These are phyloP conservation scores for Spongospora subterranea DNA, from an alignment of 208 protist species.

Conservation along the genomic window DNA sequence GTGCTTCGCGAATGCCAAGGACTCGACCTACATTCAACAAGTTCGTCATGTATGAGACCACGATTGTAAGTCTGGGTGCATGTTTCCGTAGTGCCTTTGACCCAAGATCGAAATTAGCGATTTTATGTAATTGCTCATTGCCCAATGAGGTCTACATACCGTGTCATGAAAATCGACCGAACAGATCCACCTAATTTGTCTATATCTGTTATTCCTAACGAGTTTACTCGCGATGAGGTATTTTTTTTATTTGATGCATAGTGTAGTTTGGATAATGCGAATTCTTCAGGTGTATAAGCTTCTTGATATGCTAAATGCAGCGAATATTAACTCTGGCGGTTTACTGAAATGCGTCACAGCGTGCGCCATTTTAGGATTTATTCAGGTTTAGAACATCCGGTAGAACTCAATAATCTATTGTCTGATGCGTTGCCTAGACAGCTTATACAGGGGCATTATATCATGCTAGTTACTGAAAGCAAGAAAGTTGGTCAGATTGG, in stretches of 20 bases:
- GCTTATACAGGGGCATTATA: slow-evolving; percentile 68
- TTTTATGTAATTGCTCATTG: slow-evolving; percentile 26
- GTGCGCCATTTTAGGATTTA: slow-evolving; percentile 60
- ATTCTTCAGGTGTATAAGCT: background rate
- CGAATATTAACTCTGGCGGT: slow-evolving; percentile 52
- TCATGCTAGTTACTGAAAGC: slow-evolving; percentile 59
- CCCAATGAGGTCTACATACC: slow-evolving; percentile 3
- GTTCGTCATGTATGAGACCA: slow-evolving; percentile 43
- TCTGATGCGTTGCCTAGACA: background rate
- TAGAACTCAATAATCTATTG: background rate
- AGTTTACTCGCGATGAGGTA: slow-evolving; percentile 56
- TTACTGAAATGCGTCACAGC: slow-evolving; percentile 30
- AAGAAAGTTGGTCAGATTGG: slow-evolving; percentile 61
- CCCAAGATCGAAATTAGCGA: background rate
- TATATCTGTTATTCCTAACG: slow-evolving; percentile 3
- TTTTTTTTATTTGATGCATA: background rate
- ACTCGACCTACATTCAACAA: background rate
- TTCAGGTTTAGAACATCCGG: background rate
- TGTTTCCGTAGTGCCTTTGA: background rate
- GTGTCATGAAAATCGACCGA: slow-evolving; percentile 64
- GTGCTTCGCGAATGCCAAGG: background rate
- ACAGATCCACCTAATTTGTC: background rate
- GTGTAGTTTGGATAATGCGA: background rate
- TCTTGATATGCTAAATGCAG: slow-evolving; percentile 18
- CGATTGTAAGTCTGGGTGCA: background rate